Evolutionary conservation across 495 filamentous ascomycete genomes (phyloP).

Genomic region (Xylaria venustula): DNA sequence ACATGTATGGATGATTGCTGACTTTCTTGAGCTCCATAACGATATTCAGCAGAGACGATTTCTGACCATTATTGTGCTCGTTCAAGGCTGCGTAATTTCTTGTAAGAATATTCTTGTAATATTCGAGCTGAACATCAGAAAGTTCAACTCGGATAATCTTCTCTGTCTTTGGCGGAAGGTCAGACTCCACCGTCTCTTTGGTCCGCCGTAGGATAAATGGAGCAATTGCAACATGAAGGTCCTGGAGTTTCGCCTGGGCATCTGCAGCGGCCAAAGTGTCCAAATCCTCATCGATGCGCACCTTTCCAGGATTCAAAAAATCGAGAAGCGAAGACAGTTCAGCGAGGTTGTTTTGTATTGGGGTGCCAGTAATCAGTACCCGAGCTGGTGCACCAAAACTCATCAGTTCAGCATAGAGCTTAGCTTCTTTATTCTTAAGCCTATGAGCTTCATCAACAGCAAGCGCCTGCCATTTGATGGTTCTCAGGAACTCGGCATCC

Average conservation of each 20-base stretch:
- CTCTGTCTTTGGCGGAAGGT: slow-evolving; percentile 92
- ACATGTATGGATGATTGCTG: slow-evolving; percentile 98
- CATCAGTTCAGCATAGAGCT: slow-evolving; percentile 80
- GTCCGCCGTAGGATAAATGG: slow-evolving; percentile 96
- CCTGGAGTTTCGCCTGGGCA: slow-evolving; percentile 49
- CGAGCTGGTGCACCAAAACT: slow-evolving; percentile 82
- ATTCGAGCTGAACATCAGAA: slow-evolving; percentile 92
- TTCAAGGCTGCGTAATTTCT: slow-evolving; percentile 95
- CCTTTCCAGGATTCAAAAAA: slow-evolving; percentile 88
- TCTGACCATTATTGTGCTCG: slow-evolving; percentile 80
- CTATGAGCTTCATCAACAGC: slow-evolving; percentile 96
- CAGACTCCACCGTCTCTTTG: slow-evolving; percentile 94
- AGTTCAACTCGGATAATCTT: slow-evolving; percentile 98
- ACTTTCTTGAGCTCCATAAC: slow-evolving; percentile 99
- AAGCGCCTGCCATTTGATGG: slow-evolving; percentile 96
- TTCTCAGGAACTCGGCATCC: slow-evolving; percentile 73
- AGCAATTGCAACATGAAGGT: slow-evolving; percentile 71
- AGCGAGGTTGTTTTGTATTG: slow-evolving; percentile 93
- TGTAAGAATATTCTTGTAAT: slow-evolving; percentile 98
- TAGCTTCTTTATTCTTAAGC: slow-evolving; percentile 92
- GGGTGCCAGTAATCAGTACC: slow-evolving; percentile 93
- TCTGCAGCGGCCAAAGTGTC: slow-evolving; percentile 53
- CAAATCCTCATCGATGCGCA: slow-evolving; percentile 84
- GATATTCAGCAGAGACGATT: slow-evolving; percentile 94
- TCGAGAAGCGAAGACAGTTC: slow-evolving; percentile 91